Conservation (phyloP, 257 asterid species). For the Ligustrum vulgare region DNA sequence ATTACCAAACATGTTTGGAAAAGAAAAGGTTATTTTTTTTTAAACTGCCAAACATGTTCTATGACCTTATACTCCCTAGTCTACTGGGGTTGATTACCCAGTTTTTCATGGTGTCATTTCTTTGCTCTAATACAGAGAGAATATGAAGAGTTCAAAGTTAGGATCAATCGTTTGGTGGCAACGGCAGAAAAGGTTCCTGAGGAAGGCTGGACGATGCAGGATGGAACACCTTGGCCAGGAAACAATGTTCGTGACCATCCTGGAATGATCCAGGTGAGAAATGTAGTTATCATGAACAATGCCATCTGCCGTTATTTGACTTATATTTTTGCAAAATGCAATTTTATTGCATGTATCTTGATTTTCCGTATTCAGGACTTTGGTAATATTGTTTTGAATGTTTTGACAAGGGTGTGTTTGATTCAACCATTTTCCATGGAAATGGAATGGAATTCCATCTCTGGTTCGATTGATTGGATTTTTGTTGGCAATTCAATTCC, state of each 20-base stretch:
- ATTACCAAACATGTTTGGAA: neutral
- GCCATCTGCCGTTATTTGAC: neutral
- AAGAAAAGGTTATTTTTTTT: too few relatives aligned
- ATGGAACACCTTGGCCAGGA: conserved; percentile 97
- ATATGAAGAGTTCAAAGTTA: conserved; percentile 87
- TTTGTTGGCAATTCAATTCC: too few relatives aligned
- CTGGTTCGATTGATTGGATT: too few relatives aligned
- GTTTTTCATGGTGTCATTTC: conserved; percentile 12
- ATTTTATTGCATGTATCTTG: neutral
- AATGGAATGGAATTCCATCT: too few relatives aligned
- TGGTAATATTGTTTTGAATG: neutral
- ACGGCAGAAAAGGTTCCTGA: conserved; percentile 86
- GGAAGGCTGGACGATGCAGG: conserved; percentile 98
- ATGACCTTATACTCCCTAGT: neutral
- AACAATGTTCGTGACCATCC: conserved; percentile 92
- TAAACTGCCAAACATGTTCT: neutral
- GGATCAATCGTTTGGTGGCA: conserved; percentile 71
- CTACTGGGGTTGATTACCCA: neutral
- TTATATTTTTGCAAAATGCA: neutral
- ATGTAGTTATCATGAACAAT: neutral
- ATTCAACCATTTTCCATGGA: too few relatives aligned
- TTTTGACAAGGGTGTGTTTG: neutral
- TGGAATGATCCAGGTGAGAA: conserved; percentile 92
- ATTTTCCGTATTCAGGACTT: neutral
- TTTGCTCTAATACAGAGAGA: conserved; percentile 58